Base-by-base conservation (phyloP, 23 red algal genomes). In the Gracilaria vermiculophylla region DNA sequence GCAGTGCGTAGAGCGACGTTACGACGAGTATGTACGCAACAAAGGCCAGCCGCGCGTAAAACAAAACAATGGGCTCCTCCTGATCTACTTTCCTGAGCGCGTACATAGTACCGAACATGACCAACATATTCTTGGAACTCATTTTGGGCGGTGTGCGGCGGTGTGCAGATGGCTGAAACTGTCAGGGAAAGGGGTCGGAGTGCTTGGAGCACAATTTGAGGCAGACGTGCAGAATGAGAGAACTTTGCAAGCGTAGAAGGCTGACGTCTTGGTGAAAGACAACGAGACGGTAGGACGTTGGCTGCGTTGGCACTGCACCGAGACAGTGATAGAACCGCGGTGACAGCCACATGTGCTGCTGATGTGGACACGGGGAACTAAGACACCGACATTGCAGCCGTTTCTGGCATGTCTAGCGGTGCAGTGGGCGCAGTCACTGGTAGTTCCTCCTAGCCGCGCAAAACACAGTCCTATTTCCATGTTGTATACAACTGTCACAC, bases 101-200 rank as follows among this genome's bases (percentile, higher is more conserved):
- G 19, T 57, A 53, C 88, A 92, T 92, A 20, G 88, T 77, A 37
- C 88, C 88, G 29, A 81, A 13, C 88, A 92, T 92, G 34, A 92
- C 77, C 42, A 66, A 13, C 76, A 92, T 76, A 62, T 92, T 80
- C 53, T 83, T 82, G 20, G 79, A 66, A 67, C 87, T 91, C 77
- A 81, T 82, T 45, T 32, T 92, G 62, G 51, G 47, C 1, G 58
- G 7, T 64, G 58, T 64, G 15, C 15, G 58, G 4, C 29, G 29
- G 3, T 13, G 17, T 0, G 4, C 58, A 17, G 28, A 36, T 15
- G 29, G 35, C 28, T 34, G 29, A 36, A 47, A 73, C 20, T 44
- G 5, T 2, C 20, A 48, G 2, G 40, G 67, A 20, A 73, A 28
- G 42, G 42, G 35, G 12, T 5, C 5, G 43, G 5, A 47, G 43